A percentile compares a stretch with the other conserved stretches of the same genome.
phyloP scores from a whole-genome alignment of 768 basidiomycete genomes.

The Filobasidium floriforme region DNA sequence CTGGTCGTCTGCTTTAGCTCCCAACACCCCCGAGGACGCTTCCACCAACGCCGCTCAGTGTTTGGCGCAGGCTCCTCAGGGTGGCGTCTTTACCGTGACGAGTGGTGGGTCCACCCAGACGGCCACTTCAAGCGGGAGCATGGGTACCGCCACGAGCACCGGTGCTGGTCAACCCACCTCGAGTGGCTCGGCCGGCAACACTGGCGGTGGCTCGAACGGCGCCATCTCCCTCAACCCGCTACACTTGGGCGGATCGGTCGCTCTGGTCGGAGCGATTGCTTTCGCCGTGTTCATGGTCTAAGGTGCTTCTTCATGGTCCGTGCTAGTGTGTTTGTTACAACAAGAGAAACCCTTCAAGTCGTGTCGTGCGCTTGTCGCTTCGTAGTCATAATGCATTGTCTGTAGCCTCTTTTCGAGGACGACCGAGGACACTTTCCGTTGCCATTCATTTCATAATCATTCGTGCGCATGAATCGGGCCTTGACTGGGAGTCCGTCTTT shows the following conservation, averaged over 20 bases:
- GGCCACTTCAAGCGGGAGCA: not conserved
- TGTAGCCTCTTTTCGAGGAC: no score
- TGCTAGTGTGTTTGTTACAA: not conserved
- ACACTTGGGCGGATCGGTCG: not conserved
- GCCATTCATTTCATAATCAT: no score
- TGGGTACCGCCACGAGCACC: not conserved
- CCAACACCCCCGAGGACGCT: constrained; percentile 42
- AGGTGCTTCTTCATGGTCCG: not conserved
- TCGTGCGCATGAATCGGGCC: no score
- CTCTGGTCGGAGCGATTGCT: not conserved
- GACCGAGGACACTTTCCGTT: no score
- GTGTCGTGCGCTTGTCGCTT: not conserved
- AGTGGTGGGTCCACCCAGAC: not conserved
- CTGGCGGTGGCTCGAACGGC: not conserved
- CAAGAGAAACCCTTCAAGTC: not conserved
- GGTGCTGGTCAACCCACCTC: not conserved
- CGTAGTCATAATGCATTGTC: no score
- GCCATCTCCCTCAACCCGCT: not conserved
- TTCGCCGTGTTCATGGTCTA: not conserved
- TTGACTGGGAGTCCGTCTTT: no score
- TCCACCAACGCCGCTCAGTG: constrained; percentile 36
- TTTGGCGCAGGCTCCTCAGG: constrained; percentile 34
- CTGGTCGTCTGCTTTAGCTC: constrained; percentile 24
- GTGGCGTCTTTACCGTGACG: constrained; percentile 28
- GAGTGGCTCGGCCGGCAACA: not conserved